Conservation (phyloP, 2,329 filamentous ascomycete species). For the Acrocalymma vagum region DNA sequence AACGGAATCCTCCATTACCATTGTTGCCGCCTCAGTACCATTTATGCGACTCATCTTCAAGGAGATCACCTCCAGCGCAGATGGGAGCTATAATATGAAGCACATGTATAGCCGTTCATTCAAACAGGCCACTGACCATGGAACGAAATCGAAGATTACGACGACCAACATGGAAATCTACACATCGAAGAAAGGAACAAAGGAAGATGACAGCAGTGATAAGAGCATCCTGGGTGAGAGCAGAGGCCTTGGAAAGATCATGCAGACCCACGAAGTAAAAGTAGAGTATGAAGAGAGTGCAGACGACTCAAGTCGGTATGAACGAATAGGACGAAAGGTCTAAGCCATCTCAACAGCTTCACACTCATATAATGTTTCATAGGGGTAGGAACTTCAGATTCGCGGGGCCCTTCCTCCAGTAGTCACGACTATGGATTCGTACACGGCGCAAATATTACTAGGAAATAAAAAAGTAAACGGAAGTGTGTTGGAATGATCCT, state of each 20-base stretch:
- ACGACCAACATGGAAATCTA: conserved; percentile 1
- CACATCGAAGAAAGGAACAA: neutral
- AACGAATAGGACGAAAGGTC: conserved; percentile 50
- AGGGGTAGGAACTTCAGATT: conserved; percentile 58
- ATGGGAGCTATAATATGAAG: neutral
- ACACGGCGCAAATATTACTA: too few species aligned
- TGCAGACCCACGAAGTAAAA: conserved; percentile 12
- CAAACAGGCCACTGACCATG: too few species aligned
- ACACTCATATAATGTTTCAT: conserved; percentile 63
- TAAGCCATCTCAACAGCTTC: conserved; percentile 58
- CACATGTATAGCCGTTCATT: conserved; percentile 7
- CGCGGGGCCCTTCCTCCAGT: too few species aligned
- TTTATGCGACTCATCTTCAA: conserved; percentile 33
- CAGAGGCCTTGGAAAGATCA: conserved; percentile 9
- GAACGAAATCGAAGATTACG: conserved; percentile 3
- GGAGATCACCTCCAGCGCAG: conserved; percentile 2
- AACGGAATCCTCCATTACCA: conserved; percentile 36
- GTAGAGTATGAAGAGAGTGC: conserved; percentile 21
- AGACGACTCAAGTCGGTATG: conserved; percentile 22
- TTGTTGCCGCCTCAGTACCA: conserved; percentile 37
- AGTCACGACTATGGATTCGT: too few species aligned
- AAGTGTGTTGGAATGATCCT: too few species aligned
- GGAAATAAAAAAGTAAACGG: too few species aligned
- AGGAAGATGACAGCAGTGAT: conserved; percentile 15
- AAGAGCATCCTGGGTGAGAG: conserved; percentile 20